Evolutionary conservation across 1,139 yeast species (phyloP), one percentile per base, ranked within the genome.

Genomic region (Pichia sp.): DNA sequence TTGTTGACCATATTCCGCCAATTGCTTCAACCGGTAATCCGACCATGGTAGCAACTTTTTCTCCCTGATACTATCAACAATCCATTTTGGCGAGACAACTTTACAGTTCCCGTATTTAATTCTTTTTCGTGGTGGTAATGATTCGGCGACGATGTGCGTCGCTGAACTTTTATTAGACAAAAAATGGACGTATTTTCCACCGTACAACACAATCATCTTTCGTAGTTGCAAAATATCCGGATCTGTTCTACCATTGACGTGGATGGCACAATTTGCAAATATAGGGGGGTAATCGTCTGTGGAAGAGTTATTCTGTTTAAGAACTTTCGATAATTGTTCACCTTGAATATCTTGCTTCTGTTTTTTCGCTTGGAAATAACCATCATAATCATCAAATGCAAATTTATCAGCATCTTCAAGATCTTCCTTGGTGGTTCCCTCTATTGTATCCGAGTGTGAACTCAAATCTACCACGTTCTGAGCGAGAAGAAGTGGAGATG

Each of bases 41-140:
- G 66, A 65, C 96, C 97, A 88, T 33, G 77, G 75, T 17, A 79
- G 56, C 12, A 79, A 48, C 36, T 53, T 59, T 0, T 67, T 63
- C 10, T 57, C 52, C 3, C 62, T 61, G 3, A 86, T 64, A 35
- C 82, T 72, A 29, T 86, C 86, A 0, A 69, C 65, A 3, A 91
- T 68, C 98, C 98, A 91, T 31, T 69, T 68, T 0, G 97, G 95
- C 41, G 60, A 70, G 1, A 87, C 94, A 2, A 91, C 94, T 46
- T 72, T 76, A 56, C 74, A 82, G 46, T 78, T 71, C 25, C 67
- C 64, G 52, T 74, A 85, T 56, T 82, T 79, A 4, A 70, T 56
- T 39, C 67, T 64, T 56, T 91, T 88, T 32, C 85, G 66, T 1
- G 93, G 85, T 0, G 97, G 86, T 40, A 88, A 56, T 24, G 77